Base-by-base conservation (phyloP, 352 stramenopile species). In the Phytophthora syringae region DNA sequence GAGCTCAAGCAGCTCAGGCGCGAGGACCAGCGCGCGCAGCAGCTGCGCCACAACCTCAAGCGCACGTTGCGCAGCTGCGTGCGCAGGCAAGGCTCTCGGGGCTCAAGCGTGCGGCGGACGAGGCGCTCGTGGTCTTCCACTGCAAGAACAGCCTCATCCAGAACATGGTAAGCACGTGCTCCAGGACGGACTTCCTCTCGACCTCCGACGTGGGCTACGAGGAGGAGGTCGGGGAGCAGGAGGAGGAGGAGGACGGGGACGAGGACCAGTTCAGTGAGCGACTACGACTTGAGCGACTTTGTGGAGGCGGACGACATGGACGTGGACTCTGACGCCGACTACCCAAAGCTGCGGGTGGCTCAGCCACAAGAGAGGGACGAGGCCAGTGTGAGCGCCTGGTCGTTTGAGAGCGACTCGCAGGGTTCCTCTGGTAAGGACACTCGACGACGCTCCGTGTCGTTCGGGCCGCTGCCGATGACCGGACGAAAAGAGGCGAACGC, bases 81-180 rank as follows among this genome's bases (percentile, higher is more conserved):
- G 55, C 73, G 52, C 72, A 77, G 34, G 71, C 69, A 27, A 22
- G 64, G 34, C 79, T 86, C 43, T 21, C 73, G 51, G 21, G 52
- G 15, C 77, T 82, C 42, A 76, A 82, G 49, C 32, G 49, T 7
- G 37, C 34, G 7, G 69, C 82, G 13, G 80, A 89, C 47, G 76
- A 84, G 34, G 67, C 72, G 37, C 72, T 85, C 53, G 65, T 71
- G 25, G 66, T 63, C 28, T 89, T 86, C 52, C 71, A 64, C 56
- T 66, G 63, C 60, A 89, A 87, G 70, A 72, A 89, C 60, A 80
- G 77, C 64, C 73, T 89, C 52, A 86, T 86, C 68, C 73, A 89
- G 74, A 67, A 70, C 39, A 66, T 89, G 63, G 64, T 89, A 42
- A 52, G 65, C 21, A 85, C 70, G 13, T 87, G 76, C 51, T 44